Percentiles rank a stretch among this genome's conserved stretches.
These are phyloP conservation scores for Penicillium roqueforti DNA, from an alignment of 495 filamentous ascomycete genomes.

Conservation along the genomic window DNA sequence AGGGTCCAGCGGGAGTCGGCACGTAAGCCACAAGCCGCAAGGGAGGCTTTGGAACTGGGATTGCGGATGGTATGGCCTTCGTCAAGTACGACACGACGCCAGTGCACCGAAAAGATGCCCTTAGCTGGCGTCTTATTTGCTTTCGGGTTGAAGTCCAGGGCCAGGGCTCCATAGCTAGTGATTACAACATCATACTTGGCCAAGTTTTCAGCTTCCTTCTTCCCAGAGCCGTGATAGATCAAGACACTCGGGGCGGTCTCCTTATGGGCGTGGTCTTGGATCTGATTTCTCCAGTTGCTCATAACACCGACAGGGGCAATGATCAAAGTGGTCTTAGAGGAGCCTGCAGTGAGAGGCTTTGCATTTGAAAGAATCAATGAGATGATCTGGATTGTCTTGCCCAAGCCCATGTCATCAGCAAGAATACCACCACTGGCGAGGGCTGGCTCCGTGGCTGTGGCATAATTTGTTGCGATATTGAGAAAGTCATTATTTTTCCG, in stretches of 20 bases:
- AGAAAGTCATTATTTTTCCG: constrained; percentile 49
- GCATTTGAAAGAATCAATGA: constrained; percentile 68
- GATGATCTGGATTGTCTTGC: constrained; percentile 88
- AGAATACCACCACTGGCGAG: constrained; percentile 80
- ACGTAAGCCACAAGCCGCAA: constrained; percentile 61
- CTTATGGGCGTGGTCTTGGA: constrained; percentile 63
- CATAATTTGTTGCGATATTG: constrained; percentile 76
- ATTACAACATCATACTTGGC: constrained; percentile 71
- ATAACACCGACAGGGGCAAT: constrained; percentile 82
- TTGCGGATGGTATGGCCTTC: constrained; percentile 88
- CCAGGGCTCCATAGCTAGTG: constrained; percentile 72
- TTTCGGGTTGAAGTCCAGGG: constrained; percentile 37
- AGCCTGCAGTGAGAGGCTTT: constrained; percentile 28
- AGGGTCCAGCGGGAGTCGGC: constrained; percentile 78
- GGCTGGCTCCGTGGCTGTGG: constrained; percentile 49
- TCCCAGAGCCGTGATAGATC: constrained; percentile 67
- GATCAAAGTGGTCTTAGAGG: constrained; percentile 66
- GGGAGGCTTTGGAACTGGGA: constrained; percentile 62
- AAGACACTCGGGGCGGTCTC: constrained; percentile 60
- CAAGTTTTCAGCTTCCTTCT: constrained; percentile 50
- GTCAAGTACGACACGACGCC: constrained; percentile 80
- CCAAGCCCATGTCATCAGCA: constrained; percentile 92
- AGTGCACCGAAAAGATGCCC: constrained; percentile 61
- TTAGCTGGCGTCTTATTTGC: constrained; percentile 30
- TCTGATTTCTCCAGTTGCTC: constrained; percentile 89